Evolutionary conservation across 495 filamentous ascomycete genomes (phyloP), one percentile per base, ranked within the genome.

Genomic region (Penicillium manginii): DNA sequence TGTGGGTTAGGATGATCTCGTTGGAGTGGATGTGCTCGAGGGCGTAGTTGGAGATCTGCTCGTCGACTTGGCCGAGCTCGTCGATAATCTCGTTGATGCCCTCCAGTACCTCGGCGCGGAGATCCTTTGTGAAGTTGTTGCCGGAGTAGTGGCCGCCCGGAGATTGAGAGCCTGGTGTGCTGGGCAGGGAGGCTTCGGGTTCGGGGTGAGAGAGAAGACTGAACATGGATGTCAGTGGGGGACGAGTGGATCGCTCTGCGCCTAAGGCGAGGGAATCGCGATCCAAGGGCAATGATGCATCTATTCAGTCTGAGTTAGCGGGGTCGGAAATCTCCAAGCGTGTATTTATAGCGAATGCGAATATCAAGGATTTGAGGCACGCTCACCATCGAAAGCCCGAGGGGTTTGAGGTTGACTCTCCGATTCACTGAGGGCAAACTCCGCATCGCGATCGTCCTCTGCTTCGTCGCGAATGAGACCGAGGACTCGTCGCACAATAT

Each of bases 81-180:
- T 97, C 93, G 67, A 92, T 89, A 33, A 97, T 90, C 71, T 97
- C 93, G 59, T 87, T 83, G 57, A 97, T 92, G 21, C 91, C 92
- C 65, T 91, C 88, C 57, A 93, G 81, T 3, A 96, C 88, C 70
- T 96, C 92, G n/a, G 89, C 90, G 55, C 89, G 89, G 40, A 96
- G 78, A 57, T 93, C 87, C 68, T 79, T 78, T 58, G 62, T 66
- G 14, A 61, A 69, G n/a, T 62, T 58, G 37, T 74, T 29, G 3
- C 49, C 10, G 81, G 71, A 45, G 73, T 65, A n/a, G 70, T 29
- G 26, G 6, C 26, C 73, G 17, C 60, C 68, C 4, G 79, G 74
- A 12, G 80, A 81, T 21, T 71, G 69, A 14, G 77, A 69, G 42
- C 68, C 73, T 7, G 78, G 77, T 18, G 79, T 77, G 54, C 74